Evolutionary conservation across 2,329 filamentous ascomycete genomes (phyloP), one percentile per base, ranked within the genome.

Genomic region (Diaporthe caulivora): DNA sequence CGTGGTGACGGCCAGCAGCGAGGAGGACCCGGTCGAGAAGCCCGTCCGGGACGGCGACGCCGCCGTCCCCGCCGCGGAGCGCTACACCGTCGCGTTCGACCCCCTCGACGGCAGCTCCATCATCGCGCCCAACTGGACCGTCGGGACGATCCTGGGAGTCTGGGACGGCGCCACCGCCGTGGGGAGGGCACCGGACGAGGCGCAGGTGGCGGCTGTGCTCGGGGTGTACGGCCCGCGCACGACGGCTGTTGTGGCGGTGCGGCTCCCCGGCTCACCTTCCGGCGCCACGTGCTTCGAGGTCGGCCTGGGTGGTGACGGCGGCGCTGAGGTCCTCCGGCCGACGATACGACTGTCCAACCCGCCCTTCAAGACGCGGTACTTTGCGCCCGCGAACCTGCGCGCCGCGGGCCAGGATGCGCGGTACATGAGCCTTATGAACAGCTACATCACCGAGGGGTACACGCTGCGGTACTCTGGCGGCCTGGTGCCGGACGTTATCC

Each of bases 41-140:
- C 29, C 80, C 47, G 76, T 82, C 69, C 53, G 75, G 49, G 74
- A 78, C 72, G 67, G 44, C 54, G 51, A 18, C 37, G 64, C 17
- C 51, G n/a, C 37, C 15, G 44, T 9, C 37, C 15, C 47, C 3
- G 15, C 13, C 40, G 6, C 70, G 2, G 87, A 90, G 76, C 78
- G 81, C 37, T 92, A 92, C 80, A 87, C 89, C 0, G 80, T 91
- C 11, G 90, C 89, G 0, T 92, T 92, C 76, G 90, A 92, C 76
- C 90, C 90, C 0, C 85, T 92, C 0, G 90, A 92, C 76, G 90
- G 90, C 15, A 90, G 87, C 79, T 91, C 88, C 75, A 90, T 90
- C 77, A 89, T 90, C 55, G 87, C 83, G 0, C 84, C 88, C 1
- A 90, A 90, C 78, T 90, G 88, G 88, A 84, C 87, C 0, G 88